Evolutionary conservation across 169 alveolate genomes (phyloP).

Genomic region (Plasmodium vivax): DNA sequence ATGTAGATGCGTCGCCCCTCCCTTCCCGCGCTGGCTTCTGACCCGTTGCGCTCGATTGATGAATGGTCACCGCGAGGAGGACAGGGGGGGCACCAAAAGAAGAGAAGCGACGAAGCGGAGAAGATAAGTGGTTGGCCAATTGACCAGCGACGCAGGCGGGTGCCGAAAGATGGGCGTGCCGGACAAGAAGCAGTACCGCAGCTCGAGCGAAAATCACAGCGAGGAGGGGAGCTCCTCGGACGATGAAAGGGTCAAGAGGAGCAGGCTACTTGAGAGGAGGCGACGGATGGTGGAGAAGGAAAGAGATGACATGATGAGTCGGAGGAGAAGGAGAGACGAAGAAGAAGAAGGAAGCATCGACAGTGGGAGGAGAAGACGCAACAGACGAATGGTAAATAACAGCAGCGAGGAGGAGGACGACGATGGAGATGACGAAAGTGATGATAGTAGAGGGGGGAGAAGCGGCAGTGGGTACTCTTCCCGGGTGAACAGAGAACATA

Average conservation of each 20-base stretch:
- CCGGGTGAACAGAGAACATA: background rate
- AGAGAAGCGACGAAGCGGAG: background rate
- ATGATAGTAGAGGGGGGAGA: background rate
- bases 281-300: background rate
- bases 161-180: background rate
- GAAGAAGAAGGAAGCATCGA: background rate
- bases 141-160: background rate
- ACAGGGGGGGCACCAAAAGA: background rate
- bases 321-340: background rate
- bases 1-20: background rate
- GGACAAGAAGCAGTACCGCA: conserved; percentile 25
- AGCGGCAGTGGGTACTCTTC: background rate
- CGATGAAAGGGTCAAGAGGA: conserved; percentile 6
- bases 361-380: background rate
- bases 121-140: background rate
- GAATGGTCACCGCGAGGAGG: background rate
- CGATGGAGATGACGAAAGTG: background rate
- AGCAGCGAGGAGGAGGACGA: background rate
- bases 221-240: conserved; percentile 8
- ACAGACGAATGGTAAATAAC: background rate
- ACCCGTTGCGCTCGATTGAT: background rate
- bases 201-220: conserved; percentile 7
- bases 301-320: background rate
- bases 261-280: background rate
- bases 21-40: background rate